phyloP scores from a whole-genome alignment of 441 rosid species.

The Lepidium campestre region DNA sequence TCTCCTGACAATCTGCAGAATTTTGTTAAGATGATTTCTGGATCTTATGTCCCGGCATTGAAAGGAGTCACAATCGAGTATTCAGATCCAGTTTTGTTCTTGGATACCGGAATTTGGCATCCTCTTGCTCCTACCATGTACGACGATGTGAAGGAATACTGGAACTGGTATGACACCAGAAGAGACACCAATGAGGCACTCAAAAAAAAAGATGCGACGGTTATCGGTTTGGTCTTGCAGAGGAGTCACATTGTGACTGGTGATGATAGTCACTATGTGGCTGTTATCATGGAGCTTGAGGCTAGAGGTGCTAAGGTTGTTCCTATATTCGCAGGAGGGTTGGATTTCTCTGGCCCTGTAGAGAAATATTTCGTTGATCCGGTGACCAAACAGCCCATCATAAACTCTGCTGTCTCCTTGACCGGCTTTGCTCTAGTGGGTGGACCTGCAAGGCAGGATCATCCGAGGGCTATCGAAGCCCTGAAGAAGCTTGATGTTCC shows the following conservation, averaged over 20 bases:
- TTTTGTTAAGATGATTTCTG: constrained; percentile 93
- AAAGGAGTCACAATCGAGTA: constrained; percentile 72
- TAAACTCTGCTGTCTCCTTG: constrained; percentile 74
- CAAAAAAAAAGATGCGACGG: constrained; percentile 59
- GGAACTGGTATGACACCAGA: constrained; percentile 92
- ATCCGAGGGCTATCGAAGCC: constrained; percentile 93
- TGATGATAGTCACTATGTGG: constrained; percentile 93
- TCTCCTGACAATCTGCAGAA: constrained; percentile 94
- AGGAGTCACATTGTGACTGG: constrained; percentile 99
- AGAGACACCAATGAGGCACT: constrained; percentile 73
- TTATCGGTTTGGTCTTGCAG: constrained; percentile 80
- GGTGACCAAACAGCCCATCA: constrained; percentile 54
- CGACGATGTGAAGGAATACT: constrained; percentile 91
- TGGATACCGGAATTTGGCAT: constrained; percentile 96
- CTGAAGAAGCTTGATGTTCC: constrained; percentile 91
- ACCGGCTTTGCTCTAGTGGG: constrained; percentile 99
- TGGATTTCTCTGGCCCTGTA: constrained; percentile 92
- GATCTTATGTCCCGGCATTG: constrained; percentile 84
- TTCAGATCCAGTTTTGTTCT: constrained; percentile 88
- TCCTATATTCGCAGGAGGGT: constrained; percentile 91
- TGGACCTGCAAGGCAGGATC: constrained; percentile 99
- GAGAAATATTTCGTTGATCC: constrained; percentile 78
- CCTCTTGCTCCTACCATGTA: constrained; percentile 94
- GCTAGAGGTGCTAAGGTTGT: constrained; percentile 97
- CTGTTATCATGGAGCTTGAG: constrained; percentile 97